Evolutionary conservation across 805 yeast species (phyloP).

Genomic region (Sungouiella blattae): DNA sequence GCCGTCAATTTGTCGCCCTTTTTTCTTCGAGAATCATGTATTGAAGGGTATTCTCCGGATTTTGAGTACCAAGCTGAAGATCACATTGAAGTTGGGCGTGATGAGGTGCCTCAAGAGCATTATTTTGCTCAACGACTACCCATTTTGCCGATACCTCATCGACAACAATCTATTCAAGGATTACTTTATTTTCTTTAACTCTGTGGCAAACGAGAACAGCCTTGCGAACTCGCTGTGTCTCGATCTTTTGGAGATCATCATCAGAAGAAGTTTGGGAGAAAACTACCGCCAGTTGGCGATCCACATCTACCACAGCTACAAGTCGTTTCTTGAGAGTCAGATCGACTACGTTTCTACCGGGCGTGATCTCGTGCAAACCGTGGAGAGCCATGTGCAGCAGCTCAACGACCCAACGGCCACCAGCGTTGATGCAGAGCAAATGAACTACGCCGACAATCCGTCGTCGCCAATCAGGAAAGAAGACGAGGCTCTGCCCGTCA

Average conservation of each 20-base stretch:
- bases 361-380: constrained; percentile 17
- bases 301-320: constrained; percentile 30
- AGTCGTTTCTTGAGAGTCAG: constrained; percentile 17
- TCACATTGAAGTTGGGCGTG: constrained; percentile 62
- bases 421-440: constrained; percentile 18
- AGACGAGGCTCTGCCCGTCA: constrained; percentile 14
- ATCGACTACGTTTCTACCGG: constrained; percentile 28
- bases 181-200: constrained; percentile 48
- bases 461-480: constrained; percentile 25
- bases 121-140: constrained; percentile 58
- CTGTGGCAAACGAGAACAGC: constrained; percentile 50
- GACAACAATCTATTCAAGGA: constrained; percentile 48
- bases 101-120: constrained; percentile 65
- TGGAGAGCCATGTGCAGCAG: constrained; percentile 5
- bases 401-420: constrained; percentile 12
- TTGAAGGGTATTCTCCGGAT: constrained; percentile 53
- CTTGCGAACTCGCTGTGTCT: constrained; percentile 73
- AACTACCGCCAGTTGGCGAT: constrained; percentile 28
- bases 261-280: constrained; percentile 20
- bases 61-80: constrained; percentile 38
- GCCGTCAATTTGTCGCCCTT: constrained; percentile 51
- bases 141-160: constrained; percentile 54
- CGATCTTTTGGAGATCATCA: constrained; percentile 54
- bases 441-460: constrained; percentile 11
- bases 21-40: constrained; percentile 58